Percentiles rank a stretch among this genome's conserved stretches.
phyloP scores from a whole-genome alignment of 495 filamentous ascomycete genomes.

The Tuber borchii region DNA sequence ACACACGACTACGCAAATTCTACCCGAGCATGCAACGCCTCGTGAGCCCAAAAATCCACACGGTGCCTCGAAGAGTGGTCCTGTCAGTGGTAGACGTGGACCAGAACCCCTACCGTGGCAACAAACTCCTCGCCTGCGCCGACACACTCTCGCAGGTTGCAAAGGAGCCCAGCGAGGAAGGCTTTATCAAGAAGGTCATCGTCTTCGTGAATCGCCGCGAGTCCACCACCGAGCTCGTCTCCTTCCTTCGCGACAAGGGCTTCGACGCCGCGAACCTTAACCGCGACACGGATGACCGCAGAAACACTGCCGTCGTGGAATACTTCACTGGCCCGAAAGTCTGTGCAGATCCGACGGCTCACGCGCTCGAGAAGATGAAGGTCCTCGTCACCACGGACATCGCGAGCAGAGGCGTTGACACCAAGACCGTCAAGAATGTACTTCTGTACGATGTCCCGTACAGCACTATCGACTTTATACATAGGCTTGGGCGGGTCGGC shows the following conservation, averaged over 20 bases:
- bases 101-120: constrained; percentile 81
- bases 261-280: constrained; percentile 79
- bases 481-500: constrained; percentile 82
- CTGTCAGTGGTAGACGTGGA: constrained; percentile 87
- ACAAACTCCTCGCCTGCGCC: constrained; percentile 83
- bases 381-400: constrained; percentile 93
- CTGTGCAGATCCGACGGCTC: constrained; percentile 14
- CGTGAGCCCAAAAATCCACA: constrained; percentile 89
- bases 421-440: constrained; percentile 81
- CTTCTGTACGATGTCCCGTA: constrained; percentile 93
- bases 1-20: constrained; percentile 67
- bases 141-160: constrained; percentile 91
- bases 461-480: constrained; percentile 93
- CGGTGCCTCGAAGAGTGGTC: constrained; percentile 89
- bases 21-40: constrained; percentile 79
- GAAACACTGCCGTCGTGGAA: constrained; percentile 65
- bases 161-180: constrained; percentile 60
- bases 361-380: constrained; percentile 57
- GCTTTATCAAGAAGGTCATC: constrained; percentile 72
- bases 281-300: constrained; percentile 67
- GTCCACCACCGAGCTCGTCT: constrained; percentile 68
- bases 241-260: constrained; percentile 73
- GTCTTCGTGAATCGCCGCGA: constrained; percentile 98
- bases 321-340: constrained; percentile 57
- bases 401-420: constrained; percentile 88